phyloP scores from a whole-genome alignment of 805 yeast genomes.

The Ascoidea asiatica region DNA sequence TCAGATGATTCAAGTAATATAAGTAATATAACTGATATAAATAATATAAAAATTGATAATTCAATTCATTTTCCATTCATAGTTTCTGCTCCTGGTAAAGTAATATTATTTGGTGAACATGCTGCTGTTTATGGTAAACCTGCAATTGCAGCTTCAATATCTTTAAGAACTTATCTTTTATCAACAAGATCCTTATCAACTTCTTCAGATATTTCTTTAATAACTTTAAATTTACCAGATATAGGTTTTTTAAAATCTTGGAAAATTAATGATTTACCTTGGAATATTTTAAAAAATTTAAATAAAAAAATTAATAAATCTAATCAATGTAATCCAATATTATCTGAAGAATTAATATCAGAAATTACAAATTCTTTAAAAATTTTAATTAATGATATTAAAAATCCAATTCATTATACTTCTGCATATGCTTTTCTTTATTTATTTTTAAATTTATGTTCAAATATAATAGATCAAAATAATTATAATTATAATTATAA shows the following conservation, averaged over 20 bases:
- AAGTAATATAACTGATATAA: no score
- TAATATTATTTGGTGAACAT: slow-evolving; percentile 92
- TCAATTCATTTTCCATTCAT: slow-evolving; percentile 43
- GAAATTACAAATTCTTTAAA: slow-evolving; percentile 39
- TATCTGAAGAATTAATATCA: slow-evolving; percentile 44
- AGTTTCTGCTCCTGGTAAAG: slow-evolving; percentile 94
- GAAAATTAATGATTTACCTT: slow-evolving; percentile 49
- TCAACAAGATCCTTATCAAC: slow-evolving; percentile 47
- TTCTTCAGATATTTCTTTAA: slow-evolving; percentile 21
- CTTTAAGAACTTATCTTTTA: slow-evolving; percentile 69
- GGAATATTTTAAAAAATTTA: slow-evolving; percentile 24
- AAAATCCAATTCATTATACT: slow-evolving; percentile 48
- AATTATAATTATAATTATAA: slow-evolving; percentile 25
- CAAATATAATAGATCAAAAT: slow-evolving; percentile 23
- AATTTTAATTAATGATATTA: slow-evolving; percentile 28
- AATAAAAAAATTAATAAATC: slow-evolving; percentile 2
- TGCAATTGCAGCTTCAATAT: slow-evolving; percentile 70
- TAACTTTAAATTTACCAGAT: slow-evolving; percentile 74
- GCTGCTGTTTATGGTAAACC: slow-evolving; percentile 81
- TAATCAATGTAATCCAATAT: slow-evolving; percentile 10
- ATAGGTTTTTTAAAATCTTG: slow-evolving; percentile 54
- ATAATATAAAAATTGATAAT: no score
- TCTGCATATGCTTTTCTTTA: slow-evolving; percentile 81
- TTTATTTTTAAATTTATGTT: slow-evolving; percentile 48
- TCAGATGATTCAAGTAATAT: no score